A percentile compares a stretch with the other conserved stretches of the same genome.
These are phyloP conservation scores for Penicillium pancosmium DNA, from an alignment of 495 filamentous ascomycete species.

Conservation along the genomic window DNA sequence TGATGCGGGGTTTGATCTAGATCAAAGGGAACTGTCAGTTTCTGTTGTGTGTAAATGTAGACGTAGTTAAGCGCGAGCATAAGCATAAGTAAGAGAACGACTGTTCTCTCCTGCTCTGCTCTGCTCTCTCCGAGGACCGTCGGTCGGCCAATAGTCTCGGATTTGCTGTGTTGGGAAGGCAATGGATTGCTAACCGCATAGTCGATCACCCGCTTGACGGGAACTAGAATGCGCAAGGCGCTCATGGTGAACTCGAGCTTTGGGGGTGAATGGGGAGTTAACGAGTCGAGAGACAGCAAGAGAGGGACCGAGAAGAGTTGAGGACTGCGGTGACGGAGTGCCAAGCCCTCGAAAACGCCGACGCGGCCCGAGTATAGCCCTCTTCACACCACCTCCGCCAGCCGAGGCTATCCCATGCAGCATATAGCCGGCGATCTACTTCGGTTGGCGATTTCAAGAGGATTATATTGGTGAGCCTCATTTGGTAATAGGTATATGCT, in stretches of 20 bases:
- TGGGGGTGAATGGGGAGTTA: slow-evolving; percentile 9
- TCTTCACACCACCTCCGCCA: slow-evolving; percentile 28
- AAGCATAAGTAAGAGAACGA: neutral
- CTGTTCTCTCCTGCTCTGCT: neutral
- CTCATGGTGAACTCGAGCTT: slow-evolving; percentile 59
- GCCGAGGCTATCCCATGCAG: slow-evolving; percentile 41
- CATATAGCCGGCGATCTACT: slow-evolving; percentile 13
- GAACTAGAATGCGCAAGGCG: slow-evolving; percentile 84
- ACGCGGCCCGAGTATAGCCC: slow-evolving; percentile 44
- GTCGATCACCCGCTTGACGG: slow-evolving; percentile 97
- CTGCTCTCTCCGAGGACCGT: slow-evolving; percentile 6
- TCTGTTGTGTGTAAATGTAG: neutral
- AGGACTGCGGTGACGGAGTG: slow-evolving; percentile 35
- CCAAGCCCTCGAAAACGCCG: slow-evolving; percentile 38
- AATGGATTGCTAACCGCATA: slow-evolving; percentile 74
- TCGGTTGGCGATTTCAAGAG: neutral
- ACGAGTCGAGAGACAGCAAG: slow-evolving; percentile 12
- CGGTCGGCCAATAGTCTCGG: slow-evolving; percentile 1
- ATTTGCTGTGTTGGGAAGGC: slow-evolving; percentile 1
- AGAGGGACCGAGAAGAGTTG: slow-evolving; percentile 20
- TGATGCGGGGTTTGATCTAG: slow-evolving; percentile 96
- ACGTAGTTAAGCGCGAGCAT: neutral
- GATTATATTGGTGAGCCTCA: neutral
- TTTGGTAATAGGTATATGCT: neutral
- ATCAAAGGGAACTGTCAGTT: slow-evolving; percentile 7